Conservation (phyloP, 2,329 filamentous ascomycete genomes). For the Thelonectria rubi region DNA sequence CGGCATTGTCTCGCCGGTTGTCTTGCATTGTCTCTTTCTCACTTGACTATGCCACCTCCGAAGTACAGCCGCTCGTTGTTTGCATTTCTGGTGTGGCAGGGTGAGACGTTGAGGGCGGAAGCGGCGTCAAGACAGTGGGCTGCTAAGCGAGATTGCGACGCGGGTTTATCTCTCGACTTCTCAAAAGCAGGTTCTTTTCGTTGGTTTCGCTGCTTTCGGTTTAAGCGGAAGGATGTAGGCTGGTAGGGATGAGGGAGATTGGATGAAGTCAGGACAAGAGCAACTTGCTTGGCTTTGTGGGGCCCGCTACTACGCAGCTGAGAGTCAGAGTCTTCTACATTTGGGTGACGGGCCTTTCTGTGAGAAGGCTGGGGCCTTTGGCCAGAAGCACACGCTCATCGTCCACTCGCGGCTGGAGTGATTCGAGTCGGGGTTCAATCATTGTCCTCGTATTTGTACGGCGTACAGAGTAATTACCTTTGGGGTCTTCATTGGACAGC, state of each 20-base stretch:
- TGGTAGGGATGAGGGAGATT: constrained; percentile 10
- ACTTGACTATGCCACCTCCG: background rate
- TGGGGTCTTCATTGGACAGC: too few relatives aligned
- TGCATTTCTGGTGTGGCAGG: background rate
- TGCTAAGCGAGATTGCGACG: constrained; percentile 26
- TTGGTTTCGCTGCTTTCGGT: background rate
- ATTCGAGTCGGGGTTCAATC: background rate
- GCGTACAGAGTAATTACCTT: too few relatives aligned
- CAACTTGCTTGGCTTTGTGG: constrained; percentile 3
- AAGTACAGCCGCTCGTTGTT: constrained; percentile 2
- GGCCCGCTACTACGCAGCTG: background rate
- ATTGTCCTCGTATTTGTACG: background rate
- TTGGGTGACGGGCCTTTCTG: background rate
- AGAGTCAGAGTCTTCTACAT: background rate
- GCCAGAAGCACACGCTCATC: background rate
- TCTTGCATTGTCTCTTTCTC: constrained; percentile 13
- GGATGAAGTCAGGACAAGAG: background rate
- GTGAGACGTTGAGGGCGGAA: constrained; percentile 15
- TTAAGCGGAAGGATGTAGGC: background rate
- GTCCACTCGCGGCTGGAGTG: background rate
- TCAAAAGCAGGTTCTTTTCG: background rate
- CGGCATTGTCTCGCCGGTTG: background rate
- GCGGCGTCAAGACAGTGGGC: constrained; percentile 21
- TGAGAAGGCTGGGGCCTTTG: background rate
- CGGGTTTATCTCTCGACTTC: constrained; percentile 16